Base-by-base conservation (phyloP, 352 stramenopile species). In the Pythium aphanidermatum region DNA sequence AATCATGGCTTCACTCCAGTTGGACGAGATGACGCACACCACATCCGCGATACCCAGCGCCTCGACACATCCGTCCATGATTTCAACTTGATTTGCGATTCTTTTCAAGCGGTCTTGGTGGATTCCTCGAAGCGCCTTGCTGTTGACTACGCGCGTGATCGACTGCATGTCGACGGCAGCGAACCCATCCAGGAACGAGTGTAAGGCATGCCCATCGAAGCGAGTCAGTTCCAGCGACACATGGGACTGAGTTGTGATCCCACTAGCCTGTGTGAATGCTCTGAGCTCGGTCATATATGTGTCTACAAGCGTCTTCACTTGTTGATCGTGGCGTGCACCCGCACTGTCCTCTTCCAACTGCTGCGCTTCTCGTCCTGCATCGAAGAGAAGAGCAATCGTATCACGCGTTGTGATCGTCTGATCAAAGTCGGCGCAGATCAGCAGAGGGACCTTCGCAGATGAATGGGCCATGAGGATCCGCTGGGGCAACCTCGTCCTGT, bases 381-480 rank as follows among this genome's bases (percentile, higher is more conserved):
- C 41, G 31, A 86, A 84, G 11, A 87, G 67, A 33, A 86, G 40
- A 8, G 51, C 45, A 23, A 71, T 79, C 16, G 79, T 87, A 49
- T 91, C 79, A 12, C 34, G 56, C 16, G 42, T 40, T 36, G 74
- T 85, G 32, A 86, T 68, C 23, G 75, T 91, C 54, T 87, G 57
- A 40, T 91, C 79, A 55, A 91, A 91, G 46, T 91, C 79, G 3
- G 58, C 52, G 36, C 76, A 88, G 1, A 86, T 54, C 19, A 86
- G 52, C n/a, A 79, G 21, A n/a, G n/a, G n/a, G n/a, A 13, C 31
- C 14, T 9, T 29, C 10, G 14, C 29, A 29, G n/a, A 19, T 28
- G 19, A 17, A 17, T n/a, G 6, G 10, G 13, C n/a, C 19, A 37
- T 48, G 5, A 24, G n/a, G 26, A 34, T 47, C 17, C 4, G 9